phyloP scores from a whole-genome alignment of 176 grass and related monocot species.

The Aegilops sharonensis region DNA sequence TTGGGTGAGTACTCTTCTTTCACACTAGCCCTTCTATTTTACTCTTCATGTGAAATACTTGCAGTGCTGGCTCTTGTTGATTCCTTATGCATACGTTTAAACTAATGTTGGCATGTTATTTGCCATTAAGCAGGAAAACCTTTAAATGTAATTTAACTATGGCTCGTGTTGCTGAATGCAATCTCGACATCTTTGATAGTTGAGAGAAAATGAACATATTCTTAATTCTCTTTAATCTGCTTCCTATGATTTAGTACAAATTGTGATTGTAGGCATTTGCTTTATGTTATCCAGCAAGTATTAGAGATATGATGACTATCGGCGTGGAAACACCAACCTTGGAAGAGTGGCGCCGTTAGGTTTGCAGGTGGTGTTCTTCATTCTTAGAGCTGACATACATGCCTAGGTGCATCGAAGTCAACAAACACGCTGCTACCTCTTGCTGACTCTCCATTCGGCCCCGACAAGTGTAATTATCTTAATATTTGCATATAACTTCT shows the following conservation, averaged over 20 bases:
- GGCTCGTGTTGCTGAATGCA: not conserved
- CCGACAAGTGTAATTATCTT: not conserved
- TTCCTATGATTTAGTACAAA: not conserved
- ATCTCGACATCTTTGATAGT: not conserved
- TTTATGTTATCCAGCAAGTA: constrained; percentile 55
- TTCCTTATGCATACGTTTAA: constrained; percentile 7
- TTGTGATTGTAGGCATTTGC: not conserved
- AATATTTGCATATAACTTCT: constrained; percentile 1
- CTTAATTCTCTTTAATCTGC: not conserved
- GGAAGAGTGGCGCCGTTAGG: constrained; percentile 61
- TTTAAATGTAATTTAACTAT: not conserved
- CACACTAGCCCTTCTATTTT: not conserved
- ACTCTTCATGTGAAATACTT: not conserved
- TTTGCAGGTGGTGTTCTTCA: not conserved
- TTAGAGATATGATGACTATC: constrained; percentile 80
- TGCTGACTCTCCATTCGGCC: not conserved
- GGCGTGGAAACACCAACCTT: constrained; percentile 69
- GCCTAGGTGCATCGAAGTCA: not conserved
- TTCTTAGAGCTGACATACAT: not conserved
- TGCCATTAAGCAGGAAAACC: not conserved
- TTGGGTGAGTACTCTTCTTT: constrained; percentile 49
- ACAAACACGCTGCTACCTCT: not conserved
- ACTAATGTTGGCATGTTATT: not conserved
- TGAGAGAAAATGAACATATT: not conserved
- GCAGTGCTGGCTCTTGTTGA: not conserved